phyloP scores from a whole-genome alignment of 1,284 basidiomycete species.

The Cryptococcus sp. region DNA sequence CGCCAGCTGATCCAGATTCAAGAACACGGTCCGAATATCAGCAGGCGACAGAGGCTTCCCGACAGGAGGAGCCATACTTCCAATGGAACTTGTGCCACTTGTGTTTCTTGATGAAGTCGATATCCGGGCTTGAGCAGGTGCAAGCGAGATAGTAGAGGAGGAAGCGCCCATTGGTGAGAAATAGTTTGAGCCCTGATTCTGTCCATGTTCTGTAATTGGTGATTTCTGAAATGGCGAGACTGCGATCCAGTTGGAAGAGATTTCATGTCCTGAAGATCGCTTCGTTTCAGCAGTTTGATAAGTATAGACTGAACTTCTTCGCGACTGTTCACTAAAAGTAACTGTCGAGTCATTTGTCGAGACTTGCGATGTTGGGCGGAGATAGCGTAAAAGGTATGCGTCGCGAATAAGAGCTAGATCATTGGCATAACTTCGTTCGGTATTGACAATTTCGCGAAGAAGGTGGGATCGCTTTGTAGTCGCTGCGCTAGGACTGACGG shows the following conservation, averaged over 20 bases:
- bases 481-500: conserved; percentile 7
- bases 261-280: conserved; percentile 15
- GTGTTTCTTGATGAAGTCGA: not conserved
- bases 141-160: conserved; percentile 4
- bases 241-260: not conserved
- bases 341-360: conserved; percentile 12
- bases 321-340: conserved; percentile 15
- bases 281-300: conserved; percentile 30
- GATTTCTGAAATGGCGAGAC: conserved; percentile 12
- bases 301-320: conserved; percentile 27
- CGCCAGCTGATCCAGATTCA: conserved; percentile 71
- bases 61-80: conserved; percentile 17
- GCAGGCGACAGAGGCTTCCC: conserved; percentile 61
- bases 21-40: conserved; percentile 71
- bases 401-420: conserved; percentile 81
- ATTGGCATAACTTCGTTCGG: conserved; percentile 80
- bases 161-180: conserved; percentile 7
- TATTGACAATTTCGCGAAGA: conserved; percentile 73
- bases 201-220: conserved; percentile 4
- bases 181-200: conserved; percentile 2
- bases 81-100: not conserved
- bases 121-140: conserved; percentile 1
- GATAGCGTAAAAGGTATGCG: conserved; percentile 59
- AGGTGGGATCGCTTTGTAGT: conserved; percentile 69
- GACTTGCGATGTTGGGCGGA: conserved; percentile 28